phyloP scores from a whole-genome alignment of 1,284 basidiomycete genomes.

The Cutaneotrichosporon daszewskae region DNA sequence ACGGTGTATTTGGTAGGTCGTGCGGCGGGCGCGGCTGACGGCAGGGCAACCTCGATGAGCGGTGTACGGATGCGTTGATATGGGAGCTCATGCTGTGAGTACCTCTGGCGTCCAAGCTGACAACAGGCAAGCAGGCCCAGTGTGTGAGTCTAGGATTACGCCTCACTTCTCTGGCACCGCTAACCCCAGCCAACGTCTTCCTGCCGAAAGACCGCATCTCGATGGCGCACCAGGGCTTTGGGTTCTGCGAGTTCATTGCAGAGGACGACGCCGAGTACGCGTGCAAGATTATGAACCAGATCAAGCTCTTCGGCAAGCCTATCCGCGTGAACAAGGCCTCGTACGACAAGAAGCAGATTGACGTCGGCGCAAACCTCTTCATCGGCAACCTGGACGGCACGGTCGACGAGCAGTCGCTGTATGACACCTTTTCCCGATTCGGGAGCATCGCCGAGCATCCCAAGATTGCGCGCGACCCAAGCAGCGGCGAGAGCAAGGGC shows the following conservation, averaged over 20 bases:
- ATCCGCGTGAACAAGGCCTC: slow-evolving; percentile 97
- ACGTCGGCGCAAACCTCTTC: slow-evolving; percentile 96
- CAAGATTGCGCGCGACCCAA: slow-evolving; percentile 87
- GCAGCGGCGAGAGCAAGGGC: slow-evolving; percentile 80
- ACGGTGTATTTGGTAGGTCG: slow-evolving; percentile 75
- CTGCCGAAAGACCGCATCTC: slow-evolving; percentile 99
- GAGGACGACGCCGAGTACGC: slow-evolving; percentile 99
- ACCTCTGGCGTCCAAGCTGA: slow-evolving; percentile 5
- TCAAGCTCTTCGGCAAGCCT: slow-evolving; percentile 97
- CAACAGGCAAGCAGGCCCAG: slow-evolving; percentile 80
- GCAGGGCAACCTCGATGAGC: slow-evolving; percentile 93
- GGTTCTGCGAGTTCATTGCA: slow-evolving; percentile 97
- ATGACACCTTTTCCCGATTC: slow-evolving; percentile 92
- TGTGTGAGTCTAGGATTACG: slow-evolving; percentile 59
- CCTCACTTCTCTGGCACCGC: neutral
- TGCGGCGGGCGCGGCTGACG: neutral
- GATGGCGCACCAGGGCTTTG: slow-evolving; percentile 96
- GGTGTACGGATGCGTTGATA: slow-evolving; percentile 84
- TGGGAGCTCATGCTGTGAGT: slow-evolving; percentile 91
- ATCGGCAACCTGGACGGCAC: slow-evolving; percentile 90
- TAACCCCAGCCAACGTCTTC: slow-evolving; percentile 77
- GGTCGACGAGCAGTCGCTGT: slow-evolving; percentile 86
- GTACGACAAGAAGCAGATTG: slow-evolving; percentile 95
- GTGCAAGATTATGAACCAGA: slow-evolving; percentile 99
- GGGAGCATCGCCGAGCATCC: slow-evolving; percentile 90